These are phyloP conservation scores for Trichoderma harzianum DNA, from an alignment of 2,329 filamentous ascomycete genomes.

Conservation along the genomic window DNA sequence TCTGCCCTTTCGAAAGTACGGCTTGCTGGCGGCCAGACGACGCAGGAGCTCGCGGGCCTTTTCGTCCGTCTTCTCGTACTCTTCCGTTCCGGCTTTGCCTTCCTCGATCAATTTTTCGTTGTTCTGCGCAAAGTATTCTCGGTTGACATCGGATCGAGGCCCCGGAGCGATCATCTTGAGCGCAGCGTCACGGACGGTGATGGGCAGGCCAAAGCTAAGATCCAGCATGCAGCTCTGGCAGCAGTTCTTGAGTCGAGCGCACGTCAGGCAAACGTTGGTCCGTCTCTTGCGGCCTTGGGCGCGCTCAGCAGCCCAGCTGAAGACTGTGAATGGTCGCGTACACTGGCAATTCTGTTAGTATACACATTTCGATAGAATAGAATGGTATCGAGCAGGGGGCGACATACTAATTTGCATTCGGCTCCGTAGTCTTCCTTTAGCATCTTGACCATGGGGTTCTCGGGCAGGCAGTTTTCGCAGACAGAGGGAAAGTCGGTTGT, in stretches of 20 bases:
- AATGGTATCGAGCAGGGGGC: not conserved
- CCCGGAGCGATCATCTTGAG: conserved; percentile 97
- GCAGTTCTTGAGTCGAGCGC: conserved; percentile 96
- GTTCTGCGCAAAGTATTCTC: conserved; percentile 97
- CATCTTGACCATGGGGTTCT: conserved; percentile 98
- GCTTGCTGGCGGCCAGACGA: conserved; percentile 84
- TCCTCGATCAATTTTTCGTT: conserved; percentile 95
- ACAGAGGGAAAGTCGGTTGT: conserved; percentile 86
- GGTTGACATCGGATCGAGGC: conserved; percentile 86
- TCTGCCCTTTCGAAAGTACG: conserved; percentile 88
- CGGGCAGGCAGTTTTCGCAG: conserved; percentile 88
- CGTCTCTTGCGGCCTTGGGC: conserved; percentile 84
- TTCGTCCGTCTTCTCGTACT: conserved; percentile 95
- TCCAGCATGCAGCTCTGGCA: conserved; percentile 99
- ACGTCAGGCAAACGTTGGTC: conserved; percentile 94
- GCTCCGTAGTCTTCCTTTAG: conserved; percentile 94
- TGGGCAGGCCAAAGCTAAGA: conserved; percentile 89
- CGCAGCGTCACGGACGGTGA: conserved; percentile 91
- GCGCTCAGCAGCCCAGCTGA: conserved; percentile 90
- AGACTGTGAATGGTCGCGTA: conserved; percentile 92
- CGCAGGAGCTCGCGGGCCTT: conserved; percentile 87
- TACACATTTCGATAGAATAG: not conserved
- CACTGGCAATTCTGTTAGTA: conserved; percentile 45
- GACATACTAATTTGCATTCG: conserved; percentile 65
- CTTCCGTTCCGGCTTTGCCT: conserved; percentile 77